Evolutionary conservation across 371 early-diverging fungal genomes (phyloP), one percentile per base, ranked within the genome.

Genomic region (Syncephalis plumigaleata): DNA sequence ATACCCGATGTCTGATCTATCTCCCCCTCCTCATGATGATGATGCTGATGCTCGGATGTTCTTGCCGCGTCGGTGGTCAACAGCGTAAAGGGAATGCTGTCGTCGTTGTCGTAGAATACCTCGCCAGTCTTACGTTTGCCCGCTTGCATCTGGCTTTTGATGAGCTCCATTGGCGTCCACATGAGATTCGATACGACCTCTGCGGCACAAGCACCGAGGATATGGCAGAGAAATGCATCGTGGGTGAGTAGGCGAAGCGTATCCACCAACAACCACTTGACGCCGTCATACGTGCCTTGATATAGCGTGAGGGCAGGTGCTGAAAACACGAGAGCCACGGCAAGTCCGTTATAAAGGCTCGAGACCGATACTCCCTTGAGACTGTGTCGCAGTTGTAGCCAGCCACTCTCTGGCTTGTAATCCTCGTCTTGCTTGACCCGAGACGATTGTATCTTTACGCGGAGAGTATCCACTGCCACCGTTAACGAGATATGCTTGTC

Each of bases 161-260:
- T 50, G 2, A 87, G 75, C 59, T 85, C 88, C 83, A 85, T 82
- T 2, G 88, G 88, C 4, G 85, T 85, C 71, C 77, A 76, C 9
- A 75, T 57, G 17, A 70, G 46, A 15, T 74, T 72, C 0, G 73
- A 69, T 0, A 58, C 42, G 0, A 71, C 59, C 55, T 80, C 81
- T 9, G 81, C 81, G 22, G 58, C 48, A 20, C 64, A 60, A 0
- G 67, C 80, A 15, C 73, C 65, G 5, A 66, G 18, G 36, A 74
- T 44, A 38, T 75, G 73, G 11, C 31, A 31, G 49, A 68, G 74
- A 3, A 48, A 4, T 2, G 66, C 56, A 0, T 54, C 47, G 42
- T 44, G 43, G 13, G 52, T 26, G 20, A 52, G 45, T 1, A 54
- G 46, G 4, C 26, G 27, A 18, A 48, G 31, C 8, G 36, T 31